phyloP scores from a whole-genome alignment of 768 basidiomycete species.

The Strobilomyces dryophilus region DNA sequence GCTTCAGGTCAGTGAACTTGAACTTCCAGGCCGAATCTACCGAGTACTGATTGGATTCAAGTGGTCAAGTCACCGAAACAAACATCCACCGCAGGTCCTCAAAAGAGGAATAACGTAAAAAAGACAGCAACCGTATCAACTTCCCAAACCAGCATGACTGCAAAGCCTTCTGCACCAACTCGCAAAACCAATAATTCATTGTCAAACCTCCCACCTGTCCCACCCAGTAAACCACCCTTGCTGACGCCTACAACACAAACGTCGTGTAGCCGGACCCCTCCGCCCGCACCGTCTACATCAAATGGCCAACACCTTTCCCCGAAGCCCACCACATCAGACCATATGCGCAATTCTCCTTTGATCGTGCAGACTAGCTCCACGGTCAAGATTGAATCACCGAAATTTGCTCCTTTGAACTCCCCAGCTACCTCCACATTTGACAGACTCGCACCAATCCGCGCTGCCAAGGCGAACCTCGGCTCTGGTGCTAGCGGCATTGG shows the following conservation, averaged over 20 bases:
- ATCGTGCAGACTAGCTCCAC: slow-evolving; percentile 10
- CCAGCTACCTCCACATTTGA: slow-evolving; percentile 10
- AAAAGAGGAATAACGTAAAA: slow-evolving; percentile 7
- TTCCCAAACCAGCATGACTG: not conserved
- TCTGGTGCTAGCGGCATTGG: not conserved
- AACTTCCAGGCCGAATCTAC: not conserved
- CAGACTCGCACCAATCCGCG: slow-evolving; percentile 32
- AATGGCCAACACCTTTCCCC: not conserved
- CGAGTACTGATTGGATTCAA: slow-evolving; percentile 7
- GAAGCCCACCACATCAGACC: not conserved
- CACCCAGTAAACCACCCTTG: not conserved
- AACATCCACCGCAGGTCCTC: not conserved
- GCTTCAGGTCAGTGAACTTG: slow-evolving; percentile 14
- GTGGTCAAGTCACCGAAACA: slow-evolving; percentile 12
- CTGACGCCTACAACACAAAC: not conserved
- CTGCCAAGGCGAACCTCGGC: slow-evolving; percentile 26
- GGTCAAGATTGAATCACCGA: slow-evolving; percentile 19
- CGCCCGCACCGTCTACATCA: not conserved
- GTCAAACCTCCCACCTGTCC: slow-evolving; percentile 2
- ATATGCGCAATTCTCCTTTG: not conserved
- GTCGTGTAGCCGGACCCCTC: not conserved
- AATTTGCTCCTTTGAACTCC: slow-evolving; percentile 7
- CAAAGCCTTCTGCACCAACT: slow-evolving; percentile 6
- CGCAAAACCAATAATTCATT: slow-evolving; percentile 21
- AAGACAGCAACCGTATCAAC: not conserved